Conservation (phyloP, 305 asterid species). For the Lippia alba region DNA sequence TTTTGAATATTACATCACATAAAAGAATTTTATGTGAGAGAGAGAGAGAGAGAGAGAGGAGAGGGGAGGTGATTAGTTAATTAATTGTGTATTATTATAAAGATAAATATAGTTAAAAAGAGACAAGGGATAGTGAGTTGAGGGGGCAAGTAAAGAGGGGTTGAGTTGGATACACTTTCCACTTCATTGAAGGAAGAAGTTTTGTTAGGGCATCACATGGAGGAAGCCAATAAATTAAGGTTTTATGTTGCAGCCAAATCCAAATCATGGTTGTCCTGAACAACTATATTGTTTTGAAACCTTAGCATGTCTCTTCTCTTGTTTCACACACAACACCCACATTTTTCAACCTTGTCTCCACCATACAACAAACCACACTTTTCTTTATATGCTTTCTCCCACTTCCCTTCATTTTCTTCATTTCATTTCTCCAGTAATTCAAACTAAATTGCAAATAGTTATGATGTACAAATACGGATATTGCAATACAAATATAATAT, state of each 20-base stretch:
- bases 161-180: slow-evolving; percentile 59
- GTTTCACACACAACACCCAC: slow-evolving; percentile 34
- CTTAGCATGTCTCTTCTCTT: slow-evolving; percentile 51
- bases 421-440: slow-evolving; percentile 7
- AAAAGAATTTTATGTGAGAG: slow-evolving; percentile 22
- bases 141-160: slow-evolving; percentile 44
- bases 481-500: too few species aligned
- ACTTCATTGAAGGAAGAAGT: slow-evolving; percentile 54
- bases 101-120: slow-evolving; percentile 16
- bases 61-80: background rate
- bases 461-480: too few species aligned
- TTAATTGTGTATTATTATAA: too few species aligned
- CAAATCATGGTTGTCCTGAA: slow-evolving; percentile 46
- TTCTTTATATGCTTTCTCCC: slow-evolving; percentile 30
- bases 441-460: too few species aligned
- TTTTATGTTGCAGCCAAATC: slow-evolving; percentile 41
- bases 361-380: slow-evolving; percentile 25
- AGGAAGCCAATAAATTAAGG: slow-evolving; percentile 39
- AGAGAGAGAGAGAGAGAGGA: slow-evolving; percentile 27
- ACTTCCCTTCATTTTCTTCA: slow-evolving; percentile 12
- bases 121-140: slow-evolving; percentile 33
- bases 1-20: slow-evolving; percentile 33
- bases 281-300: slow-evolving; percentile 41
- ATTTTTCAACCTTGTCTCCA: slow-evolving; percentile 41
- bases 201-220: slow-evolving; percentile 60